A percentile compares a stretch with the other conserved stretches of the same genome.
These are phyloP conservation scores for Excoecaria cochinchinensis DNA, from an alignment of 345 rosid genomes.

Conservation along the genomic window DNA sequence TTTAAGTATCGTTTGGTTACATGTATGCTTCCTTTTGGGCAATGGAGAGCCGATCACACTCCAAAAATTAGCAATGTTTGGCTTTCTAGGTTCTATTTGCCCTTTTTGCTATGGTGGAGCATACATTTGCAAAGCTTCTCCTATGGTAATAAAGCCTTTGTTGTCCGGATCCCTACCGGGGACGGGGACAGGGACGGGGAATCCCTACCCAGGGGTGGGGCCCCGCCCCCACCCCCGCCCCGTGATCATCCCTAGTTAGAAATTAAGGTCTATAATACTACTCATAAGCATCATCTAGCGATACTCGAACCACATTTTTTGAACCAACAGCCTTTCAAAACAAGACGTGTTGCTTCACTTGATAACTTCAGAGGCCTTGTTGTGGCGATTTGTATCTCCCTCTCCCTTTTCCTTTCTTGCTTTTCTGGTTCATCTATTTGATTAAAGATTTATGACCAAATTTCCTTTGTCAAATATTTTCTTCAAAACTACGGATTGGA, in stretches of 20 bases:
- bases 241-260: no score
- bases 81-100: conserved; percentile 39
- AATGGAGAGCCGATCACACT: conserved; percentile 23
- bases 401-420: not conserved
- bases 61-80: conserved; percentile 36
- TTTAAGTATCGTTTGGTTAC: not conserved
- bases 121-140: conserved; percentile 20
- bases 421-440: rapidly evolving
- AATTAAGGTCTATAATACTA: no score
- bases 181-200: no score
- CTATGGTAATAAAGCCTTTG: conserved; percentile 23
- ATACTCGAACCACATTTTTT: conserved; percentile 30
- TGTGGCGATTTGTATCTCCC: conserved; percentile 53
- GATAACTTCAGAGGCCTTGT: conserved; percentile 93
- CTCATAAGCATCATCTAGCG: conserved; percentile 29
- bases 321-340: conserved; percentile 19
- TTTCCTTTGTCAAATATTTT: no score
- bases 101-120: conserved; percentile 23
- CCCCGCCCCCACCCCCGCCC: no score
- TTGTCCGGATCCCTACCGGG: no score
- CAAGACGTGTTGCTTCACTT: conserved; percentile 60
- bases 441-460: rapidly evolving
- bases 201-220: no score
- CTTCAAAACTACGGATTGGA: not conserved
- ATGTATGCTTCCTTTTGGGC: conserved; percentile 36